These are phyloP conservation scores for Malus sieversii DNA, from an alignment of 306 rosid species.

Conservation along the genomic window DNA sequence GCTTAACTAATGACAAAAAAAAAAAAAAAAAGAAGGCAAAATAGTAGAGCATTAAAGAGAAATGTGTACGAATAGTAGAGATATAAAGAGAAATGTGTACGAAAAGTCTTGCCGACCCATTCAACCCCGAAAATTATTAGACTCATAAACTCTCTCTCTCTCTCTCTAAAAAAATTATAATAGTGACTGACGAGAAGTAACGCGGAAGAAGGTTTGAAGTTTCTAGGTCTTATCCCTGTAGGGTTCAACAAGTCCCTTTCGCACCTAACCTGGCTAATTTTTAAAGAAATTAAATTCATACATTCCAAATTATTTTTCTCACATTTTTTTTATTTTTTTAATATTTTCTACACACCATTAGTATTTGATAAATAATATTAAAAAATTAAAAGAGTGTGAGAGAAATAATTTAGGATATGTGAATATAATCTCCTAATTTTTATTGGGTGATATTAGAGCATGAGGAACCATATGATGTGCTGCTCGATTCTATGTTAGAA, in stretches of 20 bases:
- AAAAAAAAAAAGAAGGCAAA: too few relatives aligned
- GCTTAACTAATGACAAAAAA: too few relatives aligned
- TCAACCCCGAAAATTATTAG: background rate
- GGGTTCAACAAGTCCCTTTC: background rate
- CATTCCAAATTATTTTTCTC: too few relatives aligned
- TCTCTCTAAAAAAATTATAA: too few relatives aligned
- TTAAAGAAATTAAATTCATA: too few relatives aligned
- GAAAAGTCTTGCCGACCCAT: constrained; percentile 32
- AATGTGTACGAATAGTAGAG: background rate
- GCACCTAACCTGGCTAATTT: background rate
- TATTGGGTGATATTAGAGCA: background rate
- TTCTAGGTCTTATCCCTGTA: constrained; percentile 23
- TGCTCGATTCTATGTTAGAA: background rate
- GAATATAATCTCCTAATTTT: too few relatives aligned
- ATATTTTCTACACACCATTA: too few relatives aligned
- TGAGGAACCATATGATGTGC: background rate
- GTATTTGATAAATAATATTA: too few relatives aligned
- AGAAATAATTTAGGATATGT: too few relatives aligned
- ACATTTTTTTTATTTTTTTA: too few relatives aligned
- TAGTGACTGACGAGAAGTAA: constrained; percentile 19
- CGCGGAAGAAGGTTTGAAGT: constrained; percentile 50
- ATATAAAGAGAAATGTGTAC: background rate
- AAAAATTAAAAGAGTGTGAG: too few relatives aligned
- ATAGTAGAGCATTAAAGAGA: background rate
- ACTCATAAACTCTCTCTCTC: background rate